Percentiles rank a stretch among this genome's conserved stretches.
Conservation (phyloP, 23 red algal genomes). For the Gracilaria domingensis region DNA sequence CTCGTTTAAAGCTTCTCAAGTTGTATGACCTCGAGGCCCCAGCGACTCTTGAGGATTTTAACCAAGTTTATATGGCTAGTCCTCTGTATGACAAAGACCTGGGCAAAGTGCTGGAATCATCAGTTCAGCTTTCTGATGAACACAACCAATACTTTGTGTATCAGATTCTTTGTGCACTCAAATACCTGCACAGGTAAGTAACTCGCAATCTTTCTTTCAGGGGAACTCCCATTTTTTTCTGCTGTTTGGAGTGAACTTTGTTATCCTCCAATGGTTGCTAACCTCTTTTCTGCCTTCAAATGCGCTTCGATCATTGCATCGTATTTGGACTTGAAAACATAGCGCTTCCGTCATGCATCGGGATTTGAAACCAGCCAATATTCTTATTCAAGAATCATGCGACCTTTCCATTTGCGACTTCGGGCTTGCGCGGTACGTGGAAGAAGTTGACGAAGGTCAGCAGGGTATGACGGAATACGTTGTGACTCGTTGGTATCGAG, state of each 20-base stretch:
- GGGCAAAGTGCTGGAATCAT: conserved; percentile 78
- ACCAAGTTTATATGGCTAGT: conserved; percentile 93
- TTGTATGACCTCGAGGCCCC: conserved; percentile 84
- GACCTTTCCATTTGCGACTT: conserved; percentile 87
- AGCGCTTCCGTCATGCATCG: conserved; percentile 86
- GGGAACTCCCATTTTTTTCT: background rate
- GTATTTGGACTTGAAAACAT: background rate
- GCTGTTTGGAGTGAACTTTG: background rate
- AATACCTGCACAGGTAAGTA: conserved; percentile 90
- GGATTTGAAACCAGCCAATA: conserved; percentile 94
- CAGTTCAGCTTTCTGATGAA: conserved; percentile 67
- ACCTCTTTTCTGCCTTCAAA: background rate
- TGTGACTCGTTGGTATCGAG: conserved; percentile 89
- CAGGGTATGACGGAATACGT: conserved; percentile 93
- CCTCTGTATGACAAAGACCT: conserved; percentile 96
- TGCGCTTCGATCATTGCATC: background rate
- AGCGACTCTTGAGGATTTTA: conserved; percentile 64
- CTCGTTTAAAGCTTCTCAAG: conserved; percentile 62
- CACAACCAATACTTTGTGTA: conserved; percentile 97
- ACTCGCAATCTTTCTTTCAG: background rate
- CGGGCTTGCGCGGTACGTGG: conserved; percentile 87
- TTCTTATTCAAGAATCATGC: conserved; percentile 85
- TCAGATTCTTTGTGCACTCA: conserved; percentile 91
- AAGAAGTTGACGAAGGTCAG: conserved; percentile 25
- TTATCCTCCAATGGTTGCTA: background rate